A percentile compares a stretch with the other conserved stretches of the same genome.
Evolutionary conservation across 805 yeast species (phyloP).

Genomic region (Lipomyces sp.): DNA sequence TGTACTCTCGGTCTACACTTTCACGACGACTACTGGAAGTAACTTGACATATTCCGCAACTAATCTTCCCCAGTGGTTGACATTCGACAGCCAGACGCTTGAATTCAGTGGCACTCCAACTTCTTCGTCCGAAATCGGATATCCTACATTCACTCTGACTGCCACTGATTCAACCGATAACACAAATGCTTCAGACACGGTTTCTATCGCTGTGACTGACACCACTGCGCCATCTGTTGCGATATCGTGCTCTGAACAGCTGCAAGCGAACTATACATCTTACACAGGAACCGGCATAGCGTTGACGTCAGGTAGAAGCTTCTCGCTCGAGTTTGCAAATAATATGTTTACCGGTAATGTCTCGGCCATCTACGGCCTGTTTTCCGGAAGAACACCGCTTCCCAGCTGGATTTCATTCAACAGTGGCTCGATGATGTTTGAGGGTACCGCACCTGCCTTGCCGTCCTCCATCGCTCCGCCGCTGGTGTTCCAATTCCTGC

Average conservation of each 20-base stretch:
- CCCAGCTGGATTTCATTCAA: conserved; percentile 90
- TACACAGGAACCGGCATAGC: conserved; percentile 78
- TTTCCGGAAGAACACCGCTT: conserved; percentile 81
- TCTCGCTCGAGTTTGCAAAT: conserved; percentile 66
- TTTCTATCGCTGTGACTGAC: conserved; percentile 63
- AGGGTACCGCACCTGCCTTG: conserved; percentile 87
- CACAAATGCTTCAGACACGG: conserved; percentile 49
- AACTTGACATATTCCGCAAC: conserved; percentile 60
- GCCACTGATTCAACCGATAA: conserved; percentile 64
- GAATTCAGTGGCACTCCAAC: conserved; percentile 70
- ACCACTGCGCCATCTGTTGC: conserved; percentile 55
- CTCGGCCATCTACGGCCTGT: conserved; percentile 76
- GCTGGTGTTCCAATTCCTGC: conserved; percentile 64
- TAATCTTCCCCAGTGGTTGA: conserved; percentile 76
- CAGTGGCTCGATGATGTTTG: conserved; percentile 62
- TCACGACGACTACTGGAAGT: conserved; percentile 52
- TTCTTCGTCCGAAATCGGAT: conserved; percentile 43
- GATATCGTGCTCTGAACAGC: conserved; percentile 53
- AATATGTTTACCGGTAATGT: conserved; percentile 65
- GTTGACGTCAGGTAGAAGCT: conserved; percentile 68
- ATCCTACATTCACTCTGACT: conserved; percentile 53
- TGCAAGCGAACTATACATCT: conserved; percentile 66
- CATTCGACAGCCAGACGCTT: conserved; percentile 65
- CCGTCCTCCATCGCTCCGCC: conserved; percentile 91
- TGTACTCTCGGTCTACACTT: conserved; percentile 73